These are phyloP conservation scores for Stygiomarasmius scandens DNA, from an alignment of 1,284 basidiomycete species.

Conservation along the genomic window DNA sequence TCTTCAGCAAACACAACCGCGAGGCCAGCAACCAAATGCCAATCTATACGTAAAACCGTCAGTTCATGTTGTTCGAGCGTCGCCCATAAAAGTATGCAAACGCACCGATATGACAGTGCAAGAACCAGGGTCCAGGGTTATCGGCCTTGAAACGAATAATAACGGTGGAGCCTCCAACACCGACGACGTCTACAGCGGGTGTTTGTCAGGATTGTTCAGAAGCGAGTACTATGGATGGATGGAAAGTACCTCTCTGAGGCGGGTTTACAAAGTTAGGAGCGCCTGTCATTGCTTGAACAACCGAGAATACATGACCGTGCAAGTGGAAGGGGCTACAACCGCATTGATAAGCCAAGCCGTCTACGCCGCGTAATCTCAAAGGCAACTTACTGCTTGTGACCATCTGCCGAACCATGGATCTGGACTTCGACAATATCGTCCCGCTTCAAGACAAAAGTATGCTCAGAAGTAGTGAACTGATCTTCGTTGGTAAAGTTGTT, in stretches of 20 bases:
- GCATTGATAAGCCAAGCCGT: no score
- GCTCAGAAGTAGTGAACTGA: constrained; percentile 29
- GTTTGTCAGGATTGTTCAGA: not conserved
- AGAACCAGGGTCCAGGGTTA: constrained; percentile 23
- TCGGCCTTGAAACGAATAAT: constrained; percentile 22
- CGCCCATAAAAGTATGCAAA: no score
- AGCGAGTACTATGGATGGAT: constrained; percentile 12
- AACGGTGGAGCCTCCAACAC: constrained; percentile 12
- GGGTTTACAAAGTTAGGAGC: constrained; percentile 21
- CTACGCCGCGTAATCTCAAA: no score
- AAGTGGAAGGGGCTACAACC: constrained; percentile 24
- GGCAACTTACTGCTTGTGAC: not conserved
- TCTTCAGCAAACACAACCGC: constrained; percentile 42
- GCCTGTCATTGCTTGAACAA: constrained; percentile 15
- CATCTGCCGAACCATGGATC: not conserved
- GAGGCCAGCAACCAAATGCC: constrained; percentile 32
- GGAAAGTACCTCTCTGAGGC: constrained; percentile 15
- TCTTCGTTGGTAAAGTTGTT: constrained; percentile 23
- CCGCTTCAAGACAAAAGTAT: constrained; percentile 29
- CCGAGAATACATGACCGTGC: constrained; percentile 19
- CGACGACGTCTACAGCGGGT: constrained; percentile 14
- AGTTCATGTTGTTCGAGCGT: no score
- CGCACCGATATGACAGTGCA: constrained; percentile 17
- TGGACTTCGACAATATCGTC: constrained; percentile 25
- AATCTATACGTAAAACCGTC: constrained; percentile 12